Evolutionary conservation across 2,329 filamentous ascomycete species (phyloP).

Genomic region (Macrophomina tecta): DNA sequence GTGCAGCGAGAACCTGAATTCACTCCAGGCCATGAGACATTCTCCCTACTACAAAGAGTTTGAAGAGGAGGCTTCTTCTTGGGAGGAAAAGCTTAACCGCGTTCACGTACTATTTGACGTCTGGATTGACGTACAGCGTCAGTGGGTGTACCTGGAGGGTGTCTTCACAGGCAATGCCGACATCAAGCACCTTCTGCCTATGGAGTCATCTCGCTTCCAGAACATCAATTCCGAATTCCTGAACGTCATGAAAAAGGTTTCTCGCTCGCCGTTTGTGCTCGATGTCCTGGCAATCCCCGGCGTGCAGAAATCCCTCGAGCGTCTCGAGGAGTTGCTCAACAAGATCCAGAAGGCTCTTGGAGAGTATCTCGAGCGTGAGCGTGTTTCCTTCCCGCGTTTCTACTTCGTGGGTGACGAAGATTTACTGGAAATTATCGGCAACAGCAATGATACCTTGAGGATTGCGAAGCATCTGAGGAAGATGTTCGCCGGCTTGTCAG

Average conservation of each 20-base stretch:
- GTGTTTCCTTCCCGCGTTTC: slow-evolving; percentile 96
- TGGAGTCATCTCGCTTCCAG: slow-evolving; percentile 95
- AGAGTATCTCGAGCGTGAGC: slow-evolving; percentile 97
- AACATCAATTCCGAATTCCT: slow-evolving; percentile 99
- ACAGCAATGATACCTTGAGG: slow-evolving; percentile 94
- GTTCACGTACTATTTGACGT: slow-evolving; percentile 98
- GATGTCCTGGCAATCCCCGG: slow-evolving; percentile 96
- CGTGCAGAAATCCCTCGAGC: slow-evolving; percentile 93
- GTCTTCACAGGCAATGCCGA: slow-evolving; percentile 99
- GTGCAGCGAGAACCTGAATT: slow-evolving; percentile 97
- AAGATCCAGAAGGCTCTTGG: slow-evolving; percentile 99
- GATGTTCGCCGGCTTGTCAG: slow-evolving; percentile 97
- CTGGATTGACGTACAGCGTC: slow-evolving; percentile 99
- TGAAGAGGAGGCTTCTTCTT: slow-evolving; percentile 92
- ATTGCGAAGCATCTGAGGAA: slow-evolving; percentile 99
- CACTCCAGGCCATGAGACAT: slow-evolving; percentile 96
- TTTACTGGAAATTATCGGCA: slow-evolving; percentile 97
- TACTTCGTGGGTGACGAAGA: slow-evolving; percentile 99
- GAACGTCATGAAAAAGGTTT: slow-evolving; percentile 99
- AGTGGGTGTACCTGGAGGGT: slow-evolving; percentile 99
- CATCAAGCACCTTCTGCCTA: slow-evolving; percentile 96
- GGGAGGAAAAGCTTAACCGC: slow-evolving; percentile 98
- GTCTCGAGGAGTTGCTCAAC: slow-evolving; percentile 94
- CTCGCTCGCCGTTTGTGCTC: slow-evolving; percentile 92
- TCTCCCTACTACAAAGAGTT: slow-evolving; percentile 99